These are phyloP conservation scores for Leccinellum rugosiceps DNA, from an alignment of 768 basidiomycete species.

Conservation along the genomic window DNA sequence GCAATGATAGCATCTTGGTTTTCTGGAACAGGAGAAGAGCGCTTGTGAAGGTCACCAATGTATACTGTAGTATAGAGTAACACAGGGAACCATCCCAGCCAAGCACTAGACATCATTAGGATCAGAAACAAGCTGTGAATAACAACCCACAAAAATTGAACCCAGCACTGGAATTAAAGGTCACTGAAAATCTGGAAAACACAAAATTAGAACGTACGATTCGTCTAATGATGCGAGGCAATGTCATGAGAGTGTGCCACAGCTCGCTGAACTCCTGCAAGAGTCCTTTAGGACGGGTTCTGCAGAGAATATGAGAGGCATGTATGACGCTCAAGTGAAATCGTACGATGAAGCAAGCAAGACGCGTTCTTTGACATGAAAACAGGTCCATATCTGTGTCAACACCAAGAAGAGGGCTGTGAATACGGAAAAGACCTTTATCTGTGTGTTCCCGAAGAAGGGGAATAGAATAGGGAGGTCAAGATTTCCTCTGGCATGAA, in stretches of 20 bases:
- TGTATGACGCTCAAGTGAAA: not conserved
- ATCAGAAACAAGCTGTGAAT: not conserved
- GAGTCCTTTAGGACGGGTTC: slow-evolving; percentile 28
- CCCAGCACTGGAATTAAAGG: slow-evolving; percentile 50
- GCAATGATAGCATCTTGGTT: slow-evolving; percentile 32
- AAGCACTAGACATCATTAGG: slow-evolving; percentile 48
- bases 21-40: slow-evolving; percentile 33
- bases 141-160: slow-evolving; percentile 71
- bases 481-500: slow-evolving; percentile 62
- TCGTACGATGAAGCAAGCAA: slow-evolving; percentile 44
- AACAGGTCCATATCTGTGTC: slow-evolving; percentile 62
- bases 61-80: slow-evolving; percentile 88
- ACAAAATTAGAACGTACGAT: slow-evolving; percentile 55
- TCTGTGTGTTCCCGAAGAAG: slow-evolving; percentile 73
- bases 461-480: slow-evolving; percentile 69
- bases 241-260: slow-evolving; percentile 62
- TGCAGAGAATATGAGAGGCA: slow-evolving; percentile 10
- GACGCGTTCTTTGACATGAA: slow-evolving; percentile 69
- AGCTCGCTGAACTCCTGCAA: slow-evolving; percentile 55
- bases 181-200: slow-evolving; percentile 3
- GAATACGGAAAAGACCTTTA: slow-evolving; percentile 77
- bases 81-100: slow-evolving; percentile 91
- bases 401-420: slow-evolving; percentile 64
- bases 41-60: slow-evolving; percentile 82
- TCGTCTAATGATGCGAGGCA: slow-evolving; percentile 73